Base-by-base conservation (phyloP, 768 basidiomycete genomes). In the Amanita fuliginea region DNA sequence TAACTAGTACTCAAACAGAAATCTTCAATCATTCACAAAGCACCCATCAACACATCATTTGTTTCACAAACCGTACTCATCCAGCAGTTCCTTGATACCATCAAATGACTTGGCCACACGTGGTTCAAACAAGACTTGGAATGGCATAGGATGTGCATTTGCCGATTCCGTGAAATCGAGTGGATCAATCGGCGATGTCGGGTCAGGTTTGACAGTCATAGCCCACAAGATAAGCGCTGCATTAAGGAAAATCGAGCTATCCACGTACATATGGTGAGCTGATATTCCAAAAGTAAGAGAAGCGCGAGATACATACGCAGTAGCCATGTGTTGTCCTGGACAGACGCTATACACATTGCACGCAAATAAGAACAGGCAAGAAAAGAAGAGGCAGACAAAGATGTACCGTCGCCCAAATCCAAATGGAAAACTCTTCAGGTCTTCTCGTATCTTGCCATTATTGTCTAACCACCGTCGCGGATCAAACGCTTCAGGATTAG, bases 231-330 rank as follows among this genome's bases (percentile, higher is more conserved):
- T 63, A 11, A 83, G 68, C 0, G 80, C 80, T 0, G 78, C 73
- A 51, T 81, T 85, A 54, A 86, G 67, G 56, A 81, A 82, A 2
- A 86, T 62, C 6, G 83, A 85, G 4, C 80, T 74, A 47, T n/a
- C 52, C 6, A 16, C 6, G 8, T 7, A 26, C 6, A 24, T 1
- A 9, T 19, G n/a, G 39, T n/a, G 6, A 24, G 22, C 46, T 44
- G 18, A 46, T 8, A 3, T 2, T 35, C 32, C 2, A 1, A 9
- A 28, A 28, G 21, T 24, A 24, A 7, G 21, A 7, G 28, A 14
- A 22, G 28, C 19, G 13, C 9, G 35, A 10, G 16, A 10, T 0
- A 60, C 63, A 57, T 53, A 67, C 72, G 62, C 60, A 49, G 64
- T 67, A 6, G 75, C 82, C 28, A 86, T 74, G 58, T 81, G 73